Evolutionary conservation across 1,139 yeast species (phyloP).

Genomic region (Taphrina communis): DNA sequence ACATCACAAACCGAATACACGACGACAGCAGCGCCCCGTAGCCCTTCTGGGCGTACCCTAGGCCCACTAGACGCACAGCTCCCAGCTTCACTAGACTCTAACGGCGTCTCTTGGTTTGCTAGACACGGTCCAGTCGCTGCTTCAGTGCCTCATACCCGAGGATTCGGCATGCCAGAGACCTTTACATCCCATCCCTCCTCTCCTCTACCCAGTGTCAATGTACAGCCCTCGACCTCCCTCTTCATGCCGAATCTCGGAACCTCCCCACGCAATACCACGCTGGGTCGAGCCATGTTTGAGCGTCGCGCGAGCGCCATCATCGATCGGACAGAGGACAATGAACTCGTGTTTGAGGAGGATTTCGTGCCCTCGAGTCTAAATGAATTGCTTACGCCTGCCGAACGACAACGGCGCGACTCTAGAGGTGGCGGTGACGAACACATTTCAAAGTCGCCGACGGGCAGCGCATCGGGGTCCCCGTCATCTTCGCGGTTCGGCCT

Average conservation of each 20-base stretch:
- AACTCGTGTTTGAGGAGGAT: slow-evolving; percentile 64
- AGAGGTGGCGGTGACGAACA: slow-evolving; percentile 49
- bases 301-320: slow-evolving; percentile 38
- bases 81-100: slow-evolving; percentile 47
- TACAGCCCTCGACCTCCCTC: slow-evolving; percentile 32
- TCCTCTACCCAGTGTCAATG: slow-evolving; percentile 2
- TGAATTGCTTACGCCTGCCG: slow-evolving; percentile 80
- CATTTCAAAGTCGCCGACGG: slow-evolving; percentile 33
- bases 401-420: slow-evolving; percentile 69
- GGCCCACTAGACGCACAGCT: slow-evolving; percentile 46
- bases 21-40: slow-evolving; percentile 40
- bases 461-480: slow-evolving; percentile 28
- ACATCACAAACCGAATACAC: slow-evolving; percentile 8
- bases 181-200: slow-evolving; percentile 34
- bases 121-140: slow-evolving; percentile 48
- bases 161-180: slow-evolving; percentile 42
- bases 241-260: slow-evolving; percentile 36
- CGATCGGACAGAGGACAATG: slow-evolving; percentile 54
- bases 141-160: slow-evolving; percentile 46
- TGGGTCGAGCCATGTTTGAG: slow-evolving; percentile 38
- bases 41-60: slow-evolving; percentile 43
- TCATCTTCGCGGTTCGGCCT: slow-evolving; percentile 39
- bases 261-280: slow-evolving; percentile 25
- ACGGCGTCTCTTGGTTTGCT: slow-evolving; percentile 46
- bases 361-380: slow-evolving; percentile 76